These are phyloP conservation scores for Fraxinus americana DNA, from an alignment of 257 asterid species.

Conservation along the genomic window DNA sequence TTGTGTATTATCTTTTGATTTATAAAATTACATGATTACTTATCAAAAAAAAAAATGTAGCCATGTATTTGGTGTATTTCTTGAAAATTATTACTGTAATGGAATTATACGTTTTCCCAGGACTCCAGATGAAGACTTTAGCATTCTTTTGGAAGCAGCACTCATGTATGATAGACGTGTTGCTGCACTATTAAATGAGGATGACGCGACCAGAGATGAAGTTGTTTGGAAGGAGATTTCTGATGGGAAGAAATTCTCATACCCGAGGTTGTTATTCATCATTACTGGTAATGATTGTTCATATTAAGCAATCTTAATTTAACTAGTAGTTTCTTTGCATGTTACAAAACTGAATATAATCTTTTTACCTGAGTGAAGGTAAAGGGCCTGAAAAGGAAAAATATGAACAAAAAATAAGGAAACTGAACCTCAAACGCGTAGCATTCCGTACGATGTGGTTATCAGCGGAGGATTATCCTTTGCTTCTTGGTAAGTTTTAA, in stretches of 20 bases:
- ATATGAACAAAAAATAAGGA: slow-evolving; percentile 78
- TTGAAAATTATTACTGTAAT: slow-evolving; percentile 11
- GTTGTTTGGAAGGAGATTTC: slow-evolving; percentile 64
- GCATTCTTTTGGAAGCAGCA: slow-evolving; percentile 94
- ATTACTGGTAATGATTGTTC: slow-evolving; percentile 71
- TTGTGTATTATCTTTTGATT: no score
- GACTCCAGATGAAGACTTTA: slow-evolving; percentile 97
- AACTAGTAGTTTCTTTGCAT: not conserved
- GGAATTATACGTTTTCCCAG: slow-evolving; percentile 38
- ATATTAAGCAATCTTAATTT: not conserved
- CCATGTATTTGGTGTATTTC: not conserved
- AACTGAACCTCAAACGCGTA: slow-evolving; percentile 80
- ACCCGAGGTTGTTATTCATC: slow-evolving; percentile 86
- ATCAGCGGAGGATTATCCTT: slow-evolving; percentile 90
- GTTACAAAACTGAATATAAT: slow-evolving; percentile 13
- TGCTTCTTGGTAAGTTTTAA: slow-evolving; percentile 80
- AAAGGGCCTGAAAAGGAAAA: slow-evolving; percentile 99
- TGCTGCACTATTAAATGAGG: slow-evolving; percentile 76
- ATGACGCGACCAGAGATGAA: slow-evolving; percentile 65
- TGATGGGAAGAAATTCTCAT: slow-evolving; percentile 57
- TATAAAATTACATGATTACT: no score
- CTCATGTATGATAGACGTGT: slow-evolving; percentile 95
- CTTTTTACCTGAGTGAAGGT: slow-evolving; percentile 46
- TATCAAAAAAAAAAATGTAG: no score
- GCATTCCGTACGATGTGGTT: slow-evolving; percentile 98